Evolutionary conservation across 257 asterid species (phyloP), one percentile per base, ranked within the genome.

Genomic region (Marsdenia floribunda): DNA sequence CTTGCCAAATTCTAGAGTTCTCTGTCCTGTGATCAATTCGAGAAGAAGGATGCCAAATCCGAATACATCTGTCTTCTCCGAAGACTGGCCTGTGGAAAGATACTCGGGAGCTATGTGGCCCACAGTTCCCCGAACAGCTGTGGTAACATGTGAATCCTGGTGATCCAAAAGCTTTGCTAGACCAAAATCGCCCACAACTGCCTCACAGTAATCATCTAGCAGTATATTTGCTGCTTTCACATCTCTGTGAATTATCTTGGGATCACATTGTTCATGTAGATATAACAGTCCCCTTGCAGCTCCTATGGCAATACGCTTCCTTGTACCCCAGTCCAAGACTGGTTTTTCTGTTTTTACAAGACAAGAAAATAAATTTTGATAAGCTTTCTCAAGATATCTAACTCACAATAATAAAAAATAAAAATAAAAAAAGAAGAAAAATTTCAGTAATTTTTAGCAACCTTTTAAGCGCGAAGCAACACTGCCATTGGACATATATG

Each of bases 51-150:
- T 92, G 16, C 99, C 99, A 12, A 92, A 92, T 73, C 99, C 98
- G n/a, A 92, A 95, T 8, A 95, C 99, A 50, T 95, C 99, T 0
- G 99, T 95, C 80, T 95, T 95, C 84, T 92, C 99, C 2, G 99
- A 95, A 14, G 99, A 95, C 58, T 95, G 99, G 9, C 99, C 99
- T 0, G 99, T 95, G 35, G 99, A 95, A 26, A 95, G 89, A 81
- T 95, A 95, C 67, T 95, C 99, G 0, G 99, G 99, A 40, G 99
- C 99, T 37, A 95, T 95, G 77, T 95, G 99, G 6, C 99, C 99
- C 55, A 90, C 99, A 3, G 99, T 95, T 72, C 99, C 99, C 42
- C 99, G 90, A 2, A 95, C 98, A 61, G 99, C 99, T 0, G 99
- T 95, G 11, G 99, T 92, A 57, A 95, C 99, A 44, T 95, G 99